phyloP scores from a whole-genome alignment of 2,329 filamentous ascomycete species.

The Fusarium devonianum region DNA sequence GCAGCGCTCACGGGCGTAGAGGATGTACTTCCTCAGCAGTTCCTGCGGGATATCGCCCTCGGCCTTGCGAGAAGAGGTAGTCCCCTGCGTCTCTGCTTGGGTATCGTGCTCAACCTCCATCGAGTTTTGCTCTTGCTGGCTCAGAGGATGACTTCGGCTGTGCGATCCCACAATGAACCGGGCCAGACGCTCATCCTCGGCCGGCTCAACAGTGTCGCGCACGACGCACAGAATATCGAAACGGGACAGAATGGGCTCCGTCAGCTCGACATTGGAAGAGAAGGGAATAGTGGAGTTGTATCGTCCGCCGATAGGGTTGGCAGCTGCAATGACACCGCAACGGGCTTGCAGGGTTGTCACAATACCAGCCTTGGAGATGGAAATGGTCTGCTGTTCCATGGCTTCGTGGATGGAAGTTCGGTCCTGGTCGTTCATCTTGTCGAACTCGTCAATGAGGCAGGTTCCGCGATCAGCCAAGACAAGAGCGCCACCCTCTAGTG shows the following conservation, averaged over 20 bases:
- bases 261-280: conserved; percentile 94
- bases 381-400: conserved; percentile 99
- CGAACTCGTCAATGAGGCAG: conserved; percentile 97
- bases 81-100: conserved; percentile 47
- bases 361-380: conserved; percentile 97
- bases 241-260: conserved; percentile 95
- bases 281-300: conserved; percentile 98
- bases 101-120: conserved; percentile 71
- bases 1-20: conserved; percentile 90
- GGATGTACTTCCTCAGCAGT: conserved; percentile 92
- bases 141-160: conserved; percentile 81
- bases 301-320: conserved; percentile 93
- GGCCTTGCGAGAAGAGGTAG: conserved; percentile 29
- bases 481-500: conserved; percentile 91
- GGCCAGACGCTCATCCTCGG: conserved; percentile 90
- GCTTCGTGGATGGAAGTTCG: conserved; percentile 98
- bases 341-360: conserved; percentile 96
- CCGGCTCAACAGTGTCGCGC: conserved; percentile 90
- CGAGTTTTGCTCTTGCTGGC: conserved; percentile 57
- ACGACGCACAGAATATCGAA: conserved; percentile 98
- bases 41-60: conserved; percentile 87
- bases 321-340: conserved; percentile 94
- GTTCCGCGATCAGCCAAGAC: conserved; percentile 95
- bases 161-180: conserved; percentile 96
- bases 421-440: conserved; percentile 99